Conservation (phyloP, 1,284 basidiomycete genomes). For the Hymenochaete sp. region DNA sequence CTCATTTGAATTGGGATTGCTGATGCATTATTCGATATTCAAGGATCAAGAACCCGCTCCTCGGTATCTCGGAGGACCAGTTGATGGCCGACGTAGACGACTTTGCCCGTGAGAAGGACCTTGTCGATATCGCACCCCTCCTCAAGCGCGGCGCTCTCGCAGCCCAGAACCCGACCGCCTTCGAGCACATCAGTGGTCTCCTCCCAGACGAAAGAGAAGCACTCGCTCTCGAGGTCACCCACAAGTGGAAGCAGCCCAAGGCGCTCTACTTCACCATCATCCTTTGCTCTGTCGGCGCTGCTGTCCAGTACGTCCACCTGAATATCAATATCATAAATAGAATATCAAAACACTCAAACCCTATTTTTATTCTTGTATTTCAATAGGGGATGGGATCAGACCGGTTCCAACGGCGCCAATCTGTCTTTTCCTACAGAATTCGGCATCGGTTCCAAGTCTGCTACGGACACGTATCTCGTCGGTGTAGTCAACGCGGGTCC, state of each 20-base stretch:
- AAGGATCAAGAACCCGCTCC: constrained; percentile 46
- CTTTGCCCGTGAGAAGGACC: constrained; percentile 38
- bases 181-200: constrained; percentile 43
- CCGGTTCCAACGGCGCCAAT: constrained; percentile 56
- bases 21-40: background rate
- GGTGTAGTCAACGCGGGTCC: constrained; percentile 41
- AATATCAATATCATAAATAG: background rate
- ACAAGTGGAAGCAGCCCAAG: constrained; percentile 48
- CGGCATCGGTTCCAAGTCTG: constrained; percentile 27
- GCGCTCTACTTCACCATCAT: constrained; percentile 47
- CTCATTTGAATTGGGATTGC: background rate
- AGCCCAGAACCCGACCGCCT: constrained; percentile 45
- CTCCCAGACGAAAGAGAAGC: constrained; percentile 40
- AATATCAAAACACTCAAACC: background rate
- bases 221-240: constrained; percentile 45
- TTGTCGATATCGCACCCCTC: constrained; percentile 36
- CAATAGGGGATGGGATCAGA: constrained; percentile 50
- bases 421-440: constrained; percentile 55
- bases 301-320: constrained; percentile 49
- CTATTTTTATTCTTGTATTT: constrained; percentile 13
- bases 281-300: constrained; percentile 54
- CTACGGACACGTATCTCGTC: constrained; percentile 34
- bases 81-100: constrained; percentile 38
- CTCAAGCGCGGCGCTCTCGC: constrained; percentile 51
- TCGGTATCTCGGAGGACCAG: constrained; percentile 36